Base-by-base conservation (phyloP, 2,329 filamentous ascomycete species). In the Penicillium verrucosum region DNA sequence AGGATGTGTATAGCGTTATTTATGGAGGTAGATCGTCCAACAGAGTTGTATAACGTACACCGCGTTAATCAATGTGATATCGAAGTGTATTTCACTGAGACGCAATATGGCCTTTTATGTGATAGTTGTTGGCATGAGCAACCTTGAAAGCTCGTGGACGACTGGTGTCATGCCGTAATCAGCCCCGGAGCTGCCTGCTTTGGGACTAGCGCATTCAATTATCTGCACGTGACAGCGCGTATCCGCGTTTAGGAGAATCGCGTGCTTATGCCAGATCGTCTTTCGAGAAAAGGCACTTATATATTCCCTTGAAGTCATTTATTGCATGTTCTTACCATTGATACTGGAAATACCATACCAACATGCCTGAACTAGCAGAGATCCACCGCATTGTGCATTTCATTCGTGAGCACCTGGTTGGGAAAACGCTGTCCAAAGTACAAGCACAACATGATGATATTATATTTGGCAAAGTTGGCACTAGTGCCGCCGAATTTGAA, bases 381-480 rank as follows among this genome's bases (percentile, higher is more conserved):
- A 89, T 97, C 63, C 89, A 91, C 21, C 89, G 92, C 42, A 85
- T 93, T 63, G 90, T 95, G 48, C 89, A 96, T 72, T 95, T 88
- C 71, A 84, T 99, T 38, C 87, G 85, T 58, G 87, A 89, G 62
- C 85, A 91, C 73, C 82, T 96, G n/a, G 88, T 95, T 29, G 91
- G 90, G 54, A 94, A 90, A 77, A 89, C 82, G 10, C 87, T 99
- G 59, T 77, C 81, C 45, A 83, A 82, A 40, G 88, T 90, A 53
- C 79, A 82, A 25, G 88, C 90, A 12, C 82, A 87, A 60, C 87
- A 96, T 67, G 93, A 99, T 76, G 78, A 80, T 65, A 93, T 89
- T 69, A 83, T 99, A 6, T 99, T 92, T 74, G 92, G 92, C 65
- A 97, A 97, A 75, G 92, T 86, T 21, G 92, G 92, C 30, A 95